phyloP scores from a whole-genome alignment of 1,284 basidiomycete species.

The Entoloma clypeatum region DNA sequence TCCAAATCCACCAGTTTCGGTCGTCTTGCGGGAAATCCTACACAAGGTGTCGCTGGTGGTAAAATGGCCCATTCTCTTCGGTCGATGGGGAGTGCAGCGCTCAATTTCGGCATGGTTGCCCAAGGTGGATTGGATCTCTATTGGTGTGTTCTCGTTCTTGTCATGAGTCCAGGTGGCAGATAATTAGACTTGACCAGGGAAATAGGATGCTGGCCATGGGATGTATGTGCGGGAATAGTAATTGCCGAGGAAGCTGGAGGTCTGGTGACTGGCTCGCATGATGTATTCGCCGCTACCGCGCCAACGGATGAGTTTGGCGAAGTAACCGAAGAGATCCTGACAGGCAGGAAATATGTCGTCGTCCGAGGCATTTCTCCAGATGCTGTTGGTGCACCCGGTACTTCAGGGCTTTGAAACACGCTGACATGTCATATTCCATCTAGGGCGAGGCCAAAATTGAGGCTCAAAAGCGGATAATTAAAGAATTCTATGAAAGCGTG shows the following conservation, averaged over 20 bases:
- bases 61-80: slow-evolving; percentile 87
- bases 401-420: not conserved
- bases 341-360: slow-evolving; percentile 85
- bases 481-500: slow-evolving; percentile 81
- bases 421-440: not conserved
- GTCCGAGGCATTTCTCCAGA: slow-evolving; percentile 65
- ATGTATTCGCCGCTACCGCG: slow-evolving; percentile 39
- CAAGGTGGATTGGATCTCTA: slow-evolving; percentile 82
- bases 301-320: slow-evolving; percentile 40
- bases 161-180: not conserved
- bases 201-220: slow-evolving; percentile 93
- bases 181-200: slow-evolving; percentile 53
- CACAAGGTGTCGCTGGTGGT: slow-evolving; percentile 61
- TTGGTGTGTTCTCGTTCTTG: slow-evolving; percentile 47
- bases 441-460: slow-evolving; percentile 64
- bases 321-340: slow-evolving; percentile 69
- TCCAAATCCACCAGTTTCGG: slow-evolving; percentile 73
- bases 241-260: slow-evolving; percentile 91
- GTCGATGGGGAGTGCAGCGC: slow-evolving; percentile 80
- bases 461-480: slow-evolving; percentile 76
- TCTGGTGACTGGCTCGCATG: slow-evolving; percentile 67
- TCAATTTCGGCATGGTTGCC: slow-evolving; percentile 82
- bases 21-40: slow-evolving; percentile 74
- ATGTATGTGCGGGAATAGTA: slow-evolving; percentile 89
- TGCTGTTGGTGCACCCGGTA: slow-evolving; percentile 35